Percentiles rank a stretch among this genome's conserved stretches.
Evolutionary conservation across 2,329 filamentous ascomycete genomes (phyloP).

Genomic region (Fusarium bulbicola): DNA sequence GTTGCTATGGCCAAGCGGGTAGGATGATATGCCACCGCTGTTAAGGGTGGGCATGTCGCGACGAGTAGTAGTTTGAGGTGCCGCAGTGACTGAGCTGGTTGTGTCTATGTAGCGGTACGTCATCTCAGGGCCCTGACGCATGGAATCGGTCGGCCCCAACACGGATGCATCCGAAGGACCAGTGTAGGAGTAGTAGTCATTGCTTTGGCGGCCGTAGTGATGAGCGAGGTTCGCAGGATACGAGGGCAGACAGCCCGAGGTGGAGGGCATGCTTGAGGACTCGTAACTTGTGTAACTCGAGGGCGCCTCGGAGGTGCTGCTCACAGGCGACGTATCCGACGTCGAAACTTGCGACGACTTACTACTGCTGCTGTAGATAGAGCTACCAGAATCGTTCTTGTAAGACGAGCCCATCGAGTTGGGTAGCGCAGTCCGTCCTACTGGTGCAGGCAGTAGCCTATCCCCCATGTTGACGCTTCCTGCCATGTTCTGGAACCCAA

Average conservation of each 20-base stretch:
- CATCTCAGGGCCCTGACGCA: slow-evolving; percentile 36
- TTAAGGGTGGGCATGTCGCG: slow-evolving; percentile 26
- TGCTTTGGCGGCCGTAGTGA: slow-evolving; percentile 28
- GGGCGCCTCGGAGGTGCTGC: slow-evolving; percentile 31
- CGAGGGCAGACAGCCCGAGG: slow-evolving; percentile 26
- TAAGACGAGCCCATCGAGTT: slow-evolving; percentile 34
- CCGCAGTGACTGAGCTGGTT: slow-evolving; percentile 30
- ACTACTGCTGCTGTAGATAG: slow-evolving; percentile 33
- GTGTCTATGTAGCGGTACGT: slow-evolving; percentile 47
- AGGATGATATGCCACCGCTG: slow-evolving; percentile 3
- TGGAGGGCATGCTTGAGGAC: slow-evolving; percentile 30
- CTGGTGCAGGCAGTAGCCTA: slow-evolving; percentile 33
- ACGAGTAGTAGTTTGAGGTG: slow-evolving; percentile 12
- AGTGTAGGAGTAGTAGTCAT: slow-evolving; percentile 33
- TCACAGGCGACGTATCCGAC: slow-evolving; percentile 34
- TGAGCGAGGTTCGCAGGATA: slow-evolving; percentile 26
- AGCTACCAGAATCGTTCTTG: slow-evolving; percentile 41
- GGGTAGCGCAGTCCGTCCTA: slow-evolving; percentile 26
- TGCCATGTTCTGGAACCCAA: slow-evolving; percentile 36
- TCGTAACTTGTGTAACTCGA: slow-evolving; percentile 41
- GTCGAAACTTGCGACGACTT: slow-evolving; percentile 31
- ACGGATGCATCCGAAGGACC: slow-evolving; percentile 21
- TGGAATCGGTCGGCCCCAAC: slow-evolving; percentile 17
- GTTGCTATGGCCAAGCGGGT: slow-evolving; percentile 19
- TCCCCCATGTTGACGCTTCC: slow-evolving; percentile 28